Base-by-base conservation (phyloP, 2,329 filamentous ascomycete genomes). In the Tolypocladium pustulatum region DNA sequence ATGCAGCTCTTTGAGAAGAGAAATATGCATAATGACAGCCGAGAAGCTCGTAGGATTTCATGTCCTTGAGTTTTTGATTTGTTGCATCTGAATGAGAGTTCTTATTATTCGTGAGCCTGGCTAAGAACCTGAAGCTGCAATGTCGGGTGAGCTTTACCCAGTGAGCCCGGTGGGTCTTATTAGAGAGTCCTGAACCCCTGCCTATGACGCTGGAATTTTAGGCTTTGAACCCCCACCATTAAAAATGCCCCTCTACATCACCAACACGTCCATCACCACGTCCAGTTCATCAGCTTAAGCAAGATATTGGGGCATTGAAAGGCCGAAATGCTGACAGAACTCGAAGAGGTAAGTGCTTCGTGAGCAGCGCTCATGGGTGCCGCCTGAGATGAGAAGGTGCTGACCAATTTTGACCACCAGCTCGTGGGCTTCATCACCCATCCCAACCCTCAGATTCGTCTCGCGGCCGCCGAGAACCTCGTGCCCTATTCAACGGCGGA, bases 371-470 rank as follows among this genome's bases (percentile, higher is more conserved):
- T 52, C 30, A 30, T 34, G 30, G 5, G 20, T 8, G 9, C 12
- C 2, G 2, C 20, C 20, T 22, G 4, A 2, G 1, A 34, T 52
- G 27, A 22, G 27, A n/a, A 22, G 9, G 5, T 34, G 20, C 49
- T 52, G 20, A 52, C 30, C 9, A 34, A 30, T 20, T 20, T 34
- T 34, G 49, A 22, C 49, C 2, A 22, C 10, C 65, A 96, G 90
- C 85, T 96, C 57, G 91, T 97, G 61, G 91, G 91, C 71, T 97
- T 97, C 75, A 89, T 97, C 60, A 88, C 90, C 73, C 88, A 96
- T 75, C 90, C 90, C 61, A 96, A 95, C 71, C 90, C 91, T 49
- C 89, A 96, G 71, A 91, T 97, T 63, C 86, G 94, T 66, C 86
- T 90, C 71, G 81, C 93, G 65, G 92, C 92, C 55, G 85, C 87